A percentile compares a stretch with the other conserved stretches of the same genome.
These are phyloP conservation scores for Rhamnella rubrinervis DNA, from an alignment of 331 rosid genomes.

Conservation along the genomic window DNA sequence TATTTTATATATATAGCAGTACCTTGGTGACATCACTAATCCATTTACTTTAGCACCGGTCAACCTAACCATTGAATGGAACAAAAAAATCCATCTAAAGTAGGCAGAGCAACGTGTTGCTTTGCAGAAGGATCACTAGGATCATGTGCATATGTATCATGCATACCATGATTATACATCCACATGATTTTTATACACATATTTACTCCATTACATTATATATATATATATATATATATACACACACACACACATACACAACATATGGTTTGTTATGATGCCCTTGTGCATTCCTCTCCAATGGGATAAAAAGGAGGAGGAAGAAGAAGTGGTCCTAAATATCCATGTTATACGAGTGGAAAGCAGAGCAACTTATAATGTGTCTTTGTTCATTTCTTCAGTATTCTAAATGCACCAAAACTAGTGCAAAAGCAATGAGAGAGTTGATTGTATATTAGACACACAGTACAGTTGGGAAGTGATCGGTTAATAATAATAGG, in stretches of 20 bases:
- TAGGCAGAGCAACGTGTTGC: conserved; percentile 30
- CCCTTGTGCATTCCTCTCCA: conserved; percentile 20
- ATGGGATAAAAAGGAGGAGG: neutral
- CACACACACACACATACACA: neutral
- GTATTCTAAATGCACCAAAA: no score
- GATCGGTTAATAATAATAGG: no score
- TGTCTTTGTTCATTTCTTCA: no score
- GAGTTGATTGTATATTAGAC: no score
- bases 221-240: neutral
- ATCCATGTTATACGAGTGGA: no score
- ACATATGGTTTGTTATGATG: conserved; percentile 36
- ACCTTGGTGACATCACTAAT: no score
- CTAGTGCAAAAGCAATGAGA: no score
- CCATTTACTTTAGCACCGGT: neutral
- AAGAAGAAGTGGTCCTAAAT: conserved; percentile 39
- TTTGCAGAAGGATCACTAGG: conserved; percentile 43
- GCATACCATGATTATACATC: conserved; percentile 48
- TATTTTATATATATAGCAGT: no score
- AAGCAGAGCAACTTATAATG: no score
- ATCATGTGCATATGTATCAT: conserved; percentile 54
- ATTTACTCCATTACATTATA: neutral
- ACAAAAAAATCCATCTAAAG: conserved; percentile 10
- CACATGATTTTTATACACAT: conserved; percentile 40
- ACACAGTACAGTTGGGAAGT: no score
- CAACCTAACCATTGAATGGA: conserved; percentile 5